These are phyloP conservation scores for Cytospora paraplurivora DNA, from an alignment of 2,329 filamentous ascomycete genomes.

Conservation along the genomic window DNA sequence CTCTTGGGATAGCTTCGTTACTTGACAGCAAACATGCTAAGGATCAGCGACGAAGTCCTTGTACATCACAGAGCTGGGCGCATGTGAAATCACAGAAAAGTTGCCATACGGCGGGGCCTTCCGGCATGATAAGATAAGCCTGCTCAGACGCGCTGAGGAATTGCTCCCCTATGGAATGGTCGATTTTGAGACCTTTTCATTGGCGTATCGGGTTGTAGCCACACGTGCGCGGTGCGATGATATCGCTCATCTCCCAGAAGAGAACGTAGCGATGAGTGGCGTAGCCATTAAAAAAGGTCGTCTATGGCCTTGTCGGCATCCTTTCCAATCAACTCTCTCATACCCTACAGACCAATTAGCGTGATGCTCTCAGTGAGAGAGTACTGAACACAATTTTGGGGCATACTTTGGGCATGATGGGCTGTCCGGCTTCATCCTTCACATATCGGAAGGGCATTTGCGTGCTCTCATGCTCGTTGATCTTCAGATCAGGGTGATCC, in stretches of 20 bases:
- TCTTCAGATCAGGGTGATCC: slow-evolving; percentile 85
- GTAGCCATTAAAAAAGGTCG: slow-evolving; percentile 67
- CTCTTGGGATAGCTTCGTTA: background rate
- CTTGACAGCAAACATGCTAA: background rate
- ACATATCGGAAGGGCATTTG: slow-evolving; percentile 99
- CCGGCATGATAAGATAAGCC: slow-evolving; percentile 27
- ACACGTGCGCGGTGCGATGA: background rate
- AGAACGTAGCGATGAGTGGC: background rate
- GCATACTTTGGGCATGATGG: slow-evolving; percentile 87
- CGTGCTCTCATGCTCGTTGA: slow-evolving; percentile 90
- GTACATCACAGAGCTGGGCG: background rate
- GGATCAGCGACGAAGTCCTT: background rate
- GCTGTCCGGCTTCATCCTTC: slow-evolving; percentile 69
- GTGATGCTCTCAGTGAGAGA: background rate
- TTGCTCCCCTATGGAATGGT: background rate
- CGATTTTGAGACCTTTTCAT: slow-evolving; percentile 10
- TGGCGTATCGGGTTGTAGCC: background rate
- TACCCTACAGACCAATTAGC: slow-evolving; percentile 64
- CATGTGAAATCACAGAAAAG: background rate
- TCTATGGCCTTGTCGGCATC: slow-evolving; percentile 92
- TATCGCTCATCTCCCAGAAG: background rate
- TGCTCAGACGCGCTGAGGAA: background rate
- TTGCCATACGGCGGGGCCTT: slow-evolving; percentile 13
- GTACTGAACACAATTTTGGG: background rate
- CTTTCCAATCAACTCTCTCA: slow-evolving; percentile 90